phyloP scores from a whole-genome alignment of 176 grass and related monocot species.

The Secale cereale region DNA sequence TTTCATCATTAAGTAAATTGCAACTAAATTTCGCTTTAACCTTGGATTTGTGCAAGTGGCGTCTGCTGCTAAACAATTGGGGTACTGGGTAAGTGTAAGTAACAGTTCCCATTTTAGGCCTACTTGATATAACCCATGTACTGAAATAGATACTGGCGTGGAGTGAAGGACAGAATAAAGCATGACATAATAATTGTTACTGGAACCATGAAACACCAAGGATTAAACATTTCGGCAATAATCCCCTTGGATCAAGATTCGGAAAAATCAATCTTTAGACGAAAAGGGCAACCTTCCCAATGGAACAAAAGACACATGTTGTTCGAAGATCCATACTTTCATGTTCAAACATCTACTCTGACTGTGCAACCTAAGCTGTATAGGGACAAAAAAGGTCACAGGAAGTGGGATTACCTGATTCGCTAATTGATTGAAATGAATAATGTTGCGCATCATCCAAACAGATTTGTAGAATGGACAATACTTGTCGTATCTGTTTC shows the following conservation, averaged over 20 bases:
- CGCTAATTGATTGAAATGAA: conserved; percentile 77
- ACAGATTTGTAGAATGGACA: conserved; percentile 94
- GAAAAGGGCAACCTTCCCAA: background rate
- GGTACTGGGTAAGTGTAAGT: background rate
- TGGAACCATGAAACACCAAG: background rate
- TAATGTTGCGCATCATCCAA: conserved; percentile 96
- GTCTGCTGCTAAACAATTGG: background rate
- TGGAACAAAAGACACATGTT: background rate
- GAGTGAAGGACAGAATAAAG: background rate
- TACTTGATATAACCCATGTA: background rate
- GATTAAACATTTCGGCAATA: background rate
- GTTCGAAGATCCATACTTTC: background rate
- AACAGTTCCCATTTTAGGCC: background rate
- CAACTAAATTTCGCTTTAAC: background rate
- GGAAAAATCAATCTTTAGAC: background rate
- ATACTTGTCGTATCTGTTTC: conserved; percentile 74
- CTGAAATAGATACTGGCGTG: background rate
- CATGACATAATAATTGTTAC: background rate
- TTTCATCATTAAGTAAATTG: background rate
- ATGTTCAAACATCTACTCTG: background rate
- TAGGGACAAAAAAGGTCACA: background rate
- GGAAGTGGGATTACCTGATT: conserved; percentile 53
- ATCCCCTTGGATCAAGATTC: background rate
- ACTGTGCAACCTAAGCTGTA: background rate
- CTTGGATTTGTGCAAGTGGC: background rate